Evolutionary conservation across 306 rosid genomes (phyloP), one percentile per base, ranked within the genome.

Genomic region (Malus sieversii): DNA sequence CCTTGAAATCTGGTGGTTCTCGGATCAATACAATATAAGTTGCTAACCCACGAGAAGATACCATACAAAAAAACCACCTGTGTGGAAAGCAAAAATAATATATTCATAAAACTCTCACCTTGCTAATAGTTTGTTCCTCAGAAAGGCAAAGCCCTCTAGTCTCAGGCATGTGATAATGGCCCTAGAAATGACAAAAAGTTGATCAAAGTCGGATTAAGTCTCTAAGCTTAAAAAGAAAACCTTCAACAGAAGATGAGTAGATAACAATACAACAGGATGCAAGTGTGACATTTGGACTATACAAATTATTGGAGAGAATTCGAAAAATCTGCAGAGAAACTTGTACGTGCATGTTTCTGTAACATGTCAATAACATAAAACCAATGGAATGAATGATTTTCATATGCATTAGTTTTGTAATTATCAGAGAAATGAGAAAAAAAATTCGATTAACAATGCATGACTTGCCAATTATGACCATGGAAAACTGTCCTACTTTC

Each of bases 121-220:
- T 83, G 89, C 89, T 88, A 68, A 88, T 79, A 46, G 86, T 88
- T 82, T 88, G 91, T 82, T 88, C 91, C 79, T 88, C 91, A 10
- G 91, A 88, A 63, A 88, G 89, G 88, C 91, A 88, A 58, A 88
- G 85, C 23, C 91, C 91, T 83, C 91, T 85, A 25, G 91, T 88
- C 84, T 88, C 91, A 52, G 91, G 89, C 81, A 83, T 72, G 74
- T 85, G 91, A 72, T 88, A 82, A 81, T 85, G 89, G 53, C 87
- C 91, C 91, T 88, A 78, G 18, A 58, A 58, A 76, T 22, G 75
- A 78, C 32, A 73, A 30, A 25, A 63, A 68, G 25, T 70, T 22
- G 19, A 51, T 64, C 16, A 4, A 9, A 35, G 71, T 67, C 15
- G 1, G 73, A 46, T 8, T 16, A 51, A 32, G 51, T 68, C 16